Evolutionary conservation across 2,329 filamentous ascomycete genomes (phyloP), one percentile per base, ranked within the genome.

Genomic region (Colletotrichum nymphaeae): DNA sequence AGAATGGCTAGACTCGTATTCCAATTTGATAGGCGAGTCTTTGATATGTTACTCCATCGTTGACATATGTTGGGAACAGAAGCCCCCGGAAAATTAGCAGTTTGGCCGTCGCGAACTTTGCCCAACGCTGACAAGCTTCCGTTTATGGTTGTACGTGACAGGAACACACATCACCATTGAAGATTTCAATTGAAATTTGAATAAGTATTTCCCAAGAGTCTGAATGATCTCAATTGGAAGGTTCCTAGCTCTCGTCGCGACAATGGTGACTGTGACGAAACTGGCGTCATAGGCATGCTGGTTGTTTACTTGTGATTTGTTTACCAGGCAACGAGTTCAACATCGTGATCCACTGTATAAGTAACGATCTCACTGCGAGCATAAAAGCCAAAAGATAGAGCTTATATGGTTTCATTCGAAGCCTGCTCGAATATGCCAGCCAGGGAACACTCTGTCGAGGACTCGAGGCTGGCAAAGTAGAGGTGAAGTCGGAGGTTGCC

Each of bases 401-500:
- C 19, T 19, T 3, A 16, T 22, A 52, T 5, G 11, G 1, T 11
- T 30, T 7, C 28, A 1, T 30, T 30, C 28, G 4, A 4, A 30
- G 5, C 28, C 28, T 30, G 28, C 8, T 8, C 28, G 8, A 30
- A 8, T 2, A 35, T 35, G 11, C 32, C 32, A 12, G 32, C 32
- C 12, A 3, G 32, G 32, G 1, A 35, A 35, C 4, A 12, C 5
- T 0, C 1, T 1, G 32, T 12, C 32, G 32, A n/a, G n/a, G 42
- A 52, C 22, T 24, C 24, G 46, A 26, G 28, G 30, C 14, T 16
- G n/a, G 8, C 14, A 22, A 19, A 4, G 28, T 63, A 37, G 64
- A 35, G 19, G 49, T 52, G 49, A 62, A 22, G 64, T 22, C 49
- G 57, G 69, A 63, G 49, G 49, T 49, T 46, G 53, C 46, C 46